Conservation (phyloP, 345 rosid species). For the Abelmoschus esculentus region DNA sequence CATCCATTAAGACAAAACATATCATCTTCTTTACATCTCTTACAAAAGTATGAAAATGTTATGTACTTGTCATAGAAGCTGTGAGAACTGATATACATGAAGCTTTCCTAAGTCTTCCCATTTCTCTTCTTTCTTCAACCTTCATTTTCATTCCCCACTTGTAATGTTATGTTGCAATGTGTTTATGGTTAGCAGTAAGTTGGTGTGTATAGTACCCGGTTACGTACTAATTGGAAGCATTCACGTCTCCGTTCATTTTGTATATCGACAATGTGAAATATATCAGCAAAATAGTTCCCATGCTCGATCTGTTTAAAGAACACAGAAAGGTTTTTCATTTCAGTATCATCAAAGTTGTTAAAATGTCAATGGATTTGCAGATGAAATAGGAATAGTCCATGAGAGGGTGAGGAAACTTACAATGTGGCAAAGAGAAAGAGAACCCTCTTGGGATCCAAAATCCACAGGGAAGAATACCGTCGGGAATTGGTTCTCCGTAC, state of each 20-base stretch:
- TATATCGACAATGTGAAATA: constrained; percentile 70
- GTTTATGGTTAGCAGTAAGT: too few relatives aligned
- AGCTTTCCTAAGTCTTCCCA: constrained; percentile 13
- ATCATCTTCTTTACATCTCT: not conserved
- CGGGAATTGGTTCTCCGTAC: constrained; percentile 59
- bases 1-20: not conserved
- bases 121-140: constrained; percentile 11
- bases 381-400: not conserved
- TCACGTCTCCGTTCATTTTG: constrained; percentile 29
- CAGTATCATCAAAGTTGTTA: not conserved
- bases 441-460: constrained; percentile 75
- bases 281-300: constrained; percentile 89
- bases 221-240: constrained; percentile 28
- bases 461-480: constrained; percentile 50
- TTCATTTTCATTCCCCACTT: constrained; percentile 6
- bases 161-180: not conserved
- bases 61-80: too few relatives aligned
- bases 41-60: not conserved
- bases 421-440: constrained; percentile 81
- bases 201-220: not conserved
- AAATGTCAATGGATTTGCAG: not conserved
- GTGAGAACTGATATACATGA: not conserved
- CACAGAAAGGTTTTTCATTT: not conserved
- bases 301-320: constrained; percentile 62
- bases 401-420: constrained; percentile 33